Percentiles rank a stretch among this genome's conserved stretches.
Conservation (phyloP, 116 monocot species). For the Phalaenopsis hybrid region DNA sequence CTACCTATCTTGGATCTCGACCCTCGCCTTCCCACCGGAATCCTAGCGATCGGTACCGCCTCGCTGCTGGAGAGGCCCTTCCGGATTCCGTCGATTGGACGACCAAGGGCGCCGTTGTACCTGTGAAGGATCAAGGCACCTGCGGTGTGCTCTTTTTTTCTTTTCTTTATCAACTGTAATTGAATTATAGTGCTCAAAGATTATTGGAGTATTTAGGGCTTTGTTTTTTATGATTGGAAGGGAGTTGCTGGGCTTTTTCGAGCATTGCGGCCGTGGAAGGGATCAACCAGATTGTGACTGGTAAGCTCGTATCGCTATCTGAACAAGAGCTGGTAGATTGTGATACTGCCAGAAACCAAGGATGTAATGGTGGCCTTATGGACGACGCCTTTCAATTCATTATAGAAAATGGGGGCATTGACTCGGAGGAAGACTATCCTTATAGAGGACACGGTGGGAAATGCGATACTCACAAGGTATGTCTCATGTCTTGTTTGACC, state of each 20-base stretch:
- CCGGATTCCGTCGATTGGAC: slow-evolving; percentile 46
- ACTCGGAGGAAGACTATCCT: slow-evolving; percentile 43
- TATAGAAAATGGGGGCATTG: slow-evolving; percentile 46
- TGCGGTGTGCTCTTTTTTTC: slow-evolving; percentile 21
- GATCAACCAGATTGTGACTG: slow-evolving; percentile 43
- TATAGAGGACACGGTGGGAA: slow-evolving; percentile 22
- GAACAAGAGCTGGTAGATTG: slow-evolving; percentile 55
- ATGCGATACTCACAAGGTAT: slow-evolving; percentile 33
- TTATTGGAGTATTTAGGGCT: background rate
- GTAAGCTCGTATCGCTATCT: slow-evolving; percentile 32
- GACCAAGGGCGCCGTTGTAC: slow-evolving; percentile 29
- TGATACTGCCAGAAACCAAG: slow-evolving; percentile 37
- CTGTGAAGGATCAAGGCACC: slow-evolving; percentile 42
- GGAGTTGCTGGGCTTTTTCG: slow-evolving; percentile 58
- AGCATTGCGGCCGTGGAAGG: slow-evolving; percentile 43
- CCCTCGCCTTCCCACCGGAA: background rate
- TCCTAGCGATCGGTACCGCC: slow-evolving; percentile 13
- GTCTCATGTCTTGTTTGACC: background rate
- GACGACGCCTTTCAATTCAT: slow-evolving; percentile 50
- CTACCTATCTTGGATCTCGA: slow-evolving; percentile 8
- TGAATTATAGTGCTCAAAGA: background rate
- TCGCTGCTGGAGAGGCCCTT: slow-evolving; percentile 24
- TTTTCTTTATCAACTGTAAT: background rate
- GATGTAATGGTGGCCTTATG: slow-evolving; percentile 56
- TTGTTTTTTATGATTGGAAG: slow-evolving; percentile 7